A percentile compares a stretch with the other conserved stretches of the same genome.
phyloP scores from a whole-genome alignment of 768 basidiomycete species.

The Suillus sp. region DNA sequence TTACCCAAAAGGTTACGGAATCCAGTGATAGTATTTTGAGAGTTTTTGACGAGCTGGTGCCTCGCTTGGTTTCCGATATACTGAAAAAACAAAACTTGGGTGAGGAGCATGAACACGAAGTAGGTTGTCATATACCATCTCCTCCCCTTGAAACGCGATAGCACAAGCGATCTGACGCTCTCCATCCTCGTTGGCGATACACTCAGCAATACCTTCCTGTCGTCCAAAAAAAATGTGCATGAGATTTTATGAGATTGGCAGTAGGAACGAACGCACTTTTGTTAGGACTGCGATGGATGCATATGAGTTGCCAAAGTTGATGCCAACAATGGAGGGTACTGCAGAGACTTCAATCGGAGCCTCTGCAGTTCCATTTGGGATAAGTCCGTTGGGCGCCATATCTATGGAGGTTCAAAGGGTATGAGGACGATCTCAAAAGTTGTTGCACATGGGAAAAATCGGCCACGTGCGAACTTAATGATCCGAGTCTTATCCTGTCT shows the following conservation, averaged over 20 bases:
- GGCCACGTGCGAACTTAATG: constrained; percentile 3
- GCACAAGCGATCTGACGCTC: constrained; percentile 98
- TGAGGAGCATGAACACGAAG: constrained; percentile 12
- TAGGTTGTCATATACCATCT: constrained; percentile 63
- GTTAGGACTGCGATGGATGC: constrained; percentile 95
- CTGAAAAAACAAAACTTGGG: constrained; percentile 42
- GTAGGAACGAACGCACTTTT: constrained; percentile 57
- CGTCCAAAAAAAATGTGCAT: not conserved
- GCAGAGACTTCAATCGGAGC: constrained; percentile 36
- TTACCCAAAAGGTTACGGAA: constrained; percentile 94
- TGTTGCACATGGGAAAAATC: constrained; percentile 5
- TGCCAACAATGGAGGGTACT: constrained; percentile 74
- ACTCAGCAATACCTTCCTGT: constrained; percentile 89
- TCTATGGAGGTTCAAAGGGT: constrained; percentile 9
- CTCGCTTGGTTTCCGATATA: constrained; percentile 96
- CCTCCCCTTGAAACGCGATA: constrained; percentile 87
- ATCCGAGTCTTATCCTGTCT: too few relatives aligned
- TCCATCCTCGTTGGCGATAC: constrained; percentile 98
- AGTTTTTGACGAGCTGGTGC: constrained; percentile 93
- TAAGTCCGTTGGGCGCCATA: constrained; percentile 44
- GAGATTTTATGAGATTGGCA: not conserved
- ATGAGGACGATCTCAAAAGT: not conserved
- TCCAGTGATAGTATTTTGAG: constrained; percentile 90
- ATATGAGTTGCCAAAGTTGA: constrained; percentile 95
- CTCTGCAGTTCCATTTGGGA: constrained; percentile 56